Evolutionary conservation across 495 filamentous ascomycete species (phyloP), one percentile per base, ranked within the genome.

Genomic region (Xylaria acuta): DNA sequence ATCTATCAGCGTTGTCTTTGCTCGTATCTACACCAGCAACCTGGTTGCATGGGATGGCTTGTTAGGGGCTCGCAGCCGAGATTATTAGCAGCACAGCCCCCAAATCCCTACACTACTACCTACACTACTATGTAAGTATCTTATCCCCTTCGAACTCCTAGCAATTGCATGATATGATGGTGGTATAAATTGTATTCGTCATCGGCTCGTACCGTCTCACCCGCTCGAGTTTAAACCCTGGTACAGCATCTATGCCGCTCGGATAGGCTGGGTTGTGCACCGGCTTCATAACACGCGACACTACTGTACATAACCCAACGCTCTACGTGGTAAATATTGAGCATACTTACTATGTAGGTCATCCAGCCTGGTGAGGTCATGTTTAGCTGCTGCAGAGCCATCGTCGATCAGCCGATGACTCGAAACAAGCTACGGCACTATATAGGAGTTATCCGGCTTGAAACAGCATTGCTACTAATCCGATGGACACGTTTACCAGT

Each of bases 51-150:
- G 64, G 20, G 30, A 38, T 67, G 64, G 64, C 45, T 51, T 22
- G 64, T 7, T 67, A n/a, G 30, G 64, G 64, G 64, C 63, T 27
- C 43, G 32, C 34, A 67, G 45, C 64, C 64, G 64, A 67, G 49
- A 67, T 67, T 67, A 67, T 41, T 36, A 12, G 34, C 49, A 40
- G 65, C 65, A 67, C 65, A 67, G 65, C 65, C 65, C 49, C 65
- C 18, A 38, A 38, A 20, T 20, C 2, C 6, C 14, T 7, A 18
- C 34, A n/a, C 34, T 4, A n/a, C 36, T 7, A 62, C 18, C n/a
- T 27, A 54, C 49, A 27, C 43, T 47, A 27, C 38, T 38, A 38
- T 3, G 36, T 54, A 7, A 27, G 53, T 32, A 56, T 32, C 36
- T n/a, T 30, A 64, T 41, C 38, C 60, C 38, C 60, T 16, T 64